phyloP scores from a whole-genome alignment of 2,329 filamentous ascomycete genomes.

The Neocatenulostroma microsporum region DNA sequence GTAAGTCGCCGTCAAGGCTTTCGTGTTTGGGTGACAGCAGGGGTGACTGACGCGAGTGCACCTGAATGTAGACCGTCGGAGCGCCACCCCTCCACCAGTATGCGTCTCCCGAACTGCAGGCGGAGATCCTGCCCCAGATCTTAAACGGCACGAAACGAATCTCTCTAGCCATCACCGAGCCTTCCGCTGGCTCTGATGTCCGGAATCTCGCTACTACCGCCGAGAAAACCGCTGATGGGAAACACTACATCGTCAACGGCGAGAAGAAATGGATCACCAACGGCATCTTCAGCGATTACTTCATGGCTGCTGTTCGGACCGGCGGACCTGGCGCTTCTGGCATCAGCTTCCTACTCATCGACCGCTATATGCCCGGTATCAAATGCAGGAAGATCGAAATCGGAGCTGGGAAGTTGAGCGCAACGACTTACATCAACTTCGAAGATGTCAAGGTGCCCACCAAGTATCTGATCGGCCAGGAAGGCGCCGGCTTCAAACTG shows the following conservation, averaged over 20 bases:
- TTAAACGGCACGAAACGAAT: slow-evolving; percentile 57
- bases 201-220: background rate
- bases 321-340: slow-evolving; percentile 47
- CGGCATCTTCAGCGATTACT: slow-evolving; percentile 33
- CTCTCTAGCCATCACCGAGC: slow-evolving; percentile 73
- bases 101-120: slow-evolving; percentile 53
- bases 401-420: too few relatives aligned
- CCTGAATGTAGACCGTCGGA: too few relatives aligned
- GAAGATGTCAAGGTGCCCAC: slow-evolving; percentile 50
- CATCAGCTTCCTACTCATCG: slow-evolving; percentile 52
- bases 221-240: slow-evolving; percentile 52
- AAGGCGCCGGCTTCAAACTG: slow-evolving; percentile 64
- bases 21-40: too few relatives aligned
- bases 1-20: too few relatives aligned
- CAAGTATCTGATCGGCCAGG: slow-evolving; percentile 48
- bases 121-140: slow-evolving; percentile 59
- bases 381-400: slow-evolving; percentile 52
- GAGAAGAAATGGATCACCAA: slow-evolving; percentile 54
- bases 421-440: slow-evolving; percentile 61
- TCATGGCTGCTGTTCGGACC: slow-evolving; percentile 52
- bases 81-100: slow-evolving; percentile 64
- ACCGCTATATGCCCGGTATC: slow-evolving; percentile 43
- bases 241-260: slow-evolving; percentile 53
- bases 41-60: too few relatives aligned
- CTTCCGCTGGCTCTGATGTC: background rate